phyloP scores from a whole-genome alignment of 257 asterid species.

The Penstemon davidsonii region DNA sequence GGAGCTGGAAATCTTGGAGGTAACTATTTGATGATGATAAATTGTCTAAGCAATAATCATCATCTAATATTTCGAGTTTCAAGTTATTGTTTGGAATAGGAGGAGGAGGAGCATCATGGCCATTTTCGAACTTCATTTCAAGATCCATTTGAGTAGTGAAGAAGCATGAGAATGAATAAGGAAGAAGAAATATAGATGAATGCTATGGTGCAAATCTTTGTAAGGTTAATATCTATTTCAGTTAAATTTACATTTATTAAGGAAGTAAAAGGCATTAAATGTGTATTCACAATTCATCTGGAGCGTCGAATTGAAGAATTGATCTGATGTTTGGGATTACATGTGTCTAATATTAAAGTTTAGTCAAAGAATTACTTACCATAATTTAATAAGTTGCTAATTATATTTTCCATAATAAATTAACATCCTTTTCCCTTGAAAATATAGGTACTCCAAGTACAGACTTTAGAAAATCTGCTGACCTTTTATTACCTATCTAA shows the following conservation, averaged over 20 bases:
- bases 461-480: background rate
- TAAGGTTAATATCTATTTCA: constrained; percentile 31
- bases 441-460: background rate
- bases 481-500: background rate
- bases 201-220: constrained; percentile 29
- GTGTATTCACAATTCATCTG: constrained; percentile 28
- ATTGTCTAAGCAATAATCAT: constrained; percentile 38
- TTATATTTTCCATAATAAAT: background rate
- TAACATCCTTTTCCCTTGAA: background rate
- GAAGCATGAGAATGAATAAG: constrained; percentile 31
- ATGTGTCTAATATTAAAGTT: background rate
- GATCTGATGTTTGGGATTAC: constrained; percentile 33
- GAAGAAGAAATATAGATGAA: constrained; percentile 17
- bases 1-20: constrained; percentile 58
- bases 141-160: constrained; percentile 35
- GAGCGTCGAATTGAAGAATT: constrained; percentile 28
- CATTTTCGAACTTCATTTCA: constrained; percentile 22
- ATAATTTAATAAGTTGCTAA: background rate
- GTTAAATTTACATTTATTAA: constrained; percentile 37
- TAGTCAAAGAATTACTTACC: constrained; percentile 8
- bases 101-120: constrained; percentile 27
- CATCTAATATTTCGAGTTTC: constrained; percentile 41
- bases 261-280: constrained; percentile 41
- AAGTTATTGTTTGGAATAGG: constrained; percentile 37
- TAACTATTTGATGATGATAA: constrained; percentile 40